Percentiles rank a stretch among this genome's conserved stretches.
These are phyloP conservation scores for Cladosporium sp. DNA, from an alignment of 2,329 filamentous ascomycete species.

Conservation along the genomic window DNA sequence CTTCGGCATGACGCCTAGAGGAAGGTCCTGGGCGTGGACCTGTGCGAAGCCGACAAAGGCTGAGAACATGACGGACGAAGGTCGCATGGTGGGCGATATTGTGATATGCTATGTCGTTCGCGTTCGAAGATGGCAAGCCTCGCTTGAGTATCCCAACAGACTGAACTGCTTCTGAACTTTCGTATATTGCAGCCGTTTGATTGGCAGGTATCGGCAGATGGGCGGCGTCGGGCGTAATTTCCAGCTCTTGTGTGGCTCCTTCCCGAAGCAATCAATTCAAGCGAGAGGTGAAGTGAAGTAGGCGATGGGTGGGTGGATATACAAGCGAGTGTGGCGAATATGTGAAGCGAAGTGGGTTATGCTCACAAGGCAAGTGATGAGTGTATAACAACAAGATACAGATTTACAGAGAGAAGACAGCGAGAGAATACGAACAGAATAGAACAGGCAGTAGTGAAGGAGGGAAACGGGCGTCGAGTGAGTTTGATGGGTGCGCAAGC, in stretches of 20 bases:
- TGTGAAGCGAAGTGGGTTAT: not conserved
- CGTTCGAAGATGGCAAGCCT: not conserved
- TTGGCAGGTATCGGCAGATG: not conserved
- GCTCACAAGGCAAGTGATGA: not conserved
- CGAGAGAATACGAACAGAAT: too few species aligned
- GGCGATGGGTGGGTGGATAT: not conserved
- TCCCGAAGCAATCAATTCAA: constrained; percentile 13
- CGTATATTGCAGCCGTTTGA: not conserved
- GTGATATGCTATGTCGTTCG: too few species aligned
- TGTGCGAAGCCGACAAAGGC: constrained; percentile 28
- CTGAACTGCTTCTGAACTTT: not conserved
- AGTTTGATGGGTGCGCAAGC: too few species aligned
- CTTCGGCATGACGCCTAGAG: constrained; percentile 30
- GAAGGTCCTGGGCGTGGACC: constrained; percentile 27
- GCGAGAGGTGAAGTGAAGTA: constrained; percentile 1
- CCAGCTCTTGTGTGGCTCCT: constrained; percentile 4
- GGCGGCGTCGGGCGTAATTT: constrained; percentile 6
- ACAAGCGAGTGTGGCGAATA: constrained; percentile 5
- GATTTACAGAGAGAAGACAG: not conserved
- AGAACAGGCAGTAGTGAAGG: too few species aligned
- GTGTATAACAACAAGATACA: not conserved
- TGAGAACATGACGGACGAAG: constrained; percentile 21
- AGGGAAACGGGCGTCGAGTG: too few species aligned
- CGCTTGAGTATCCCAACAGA: not conserved
- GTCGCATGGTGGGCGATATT: constrained; percentile 7